Evolutionary conservation across 805 yeast genomes (phyloP).

Genomic region (Candida piceae): DNA sequence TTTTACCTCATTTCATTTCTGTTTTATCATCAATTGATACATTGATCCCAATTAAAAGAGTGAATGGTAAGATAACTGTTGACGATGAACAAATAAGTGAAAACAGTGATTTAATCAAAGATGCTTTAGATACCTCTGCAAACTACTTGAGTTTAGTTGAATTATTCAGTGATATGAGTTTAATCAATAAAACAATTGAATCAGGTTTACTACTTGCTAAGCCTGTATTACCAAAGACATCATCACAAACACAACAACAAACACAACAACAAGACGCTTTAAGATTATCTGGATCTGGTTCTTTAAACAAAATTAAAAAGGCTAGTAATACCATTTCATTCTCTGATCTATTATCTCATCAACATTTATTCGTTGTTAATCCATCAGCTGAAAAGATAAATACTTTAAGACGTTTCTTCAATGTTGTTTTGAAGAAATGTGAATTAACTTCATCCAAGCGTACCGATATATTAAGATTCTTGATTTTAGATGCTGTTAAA

Average conservation of each 20-base stretch:
- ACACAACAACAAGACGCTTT: conserved; percentile 6
- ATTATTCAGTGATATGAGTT: conserved; percentile 41
- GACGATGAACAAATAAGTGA: conserved; percentile 30
- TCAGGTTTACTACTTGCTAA: conserved; percentile 43
- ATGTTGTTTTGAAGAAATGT: conserved; percentile 40
- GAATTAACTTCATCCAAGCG: conserved; percentile 60
- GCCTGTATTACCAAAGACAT: conserved; percentile 28
- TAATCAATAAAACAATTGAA: conserved; percentile 53
- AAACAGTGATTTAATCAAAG: conserved; percentile 26
- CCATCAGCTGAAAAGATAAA: conserved; percentile 35
- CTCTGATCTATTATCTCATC: conserved; percentile 65
- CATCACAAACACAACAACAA: conserved; percentile 14
- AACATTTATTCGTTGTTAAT: conserved; percentile 45
- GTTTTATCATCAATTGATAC: conserved; percentile 53
- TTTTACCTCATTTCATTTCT: conserved; percentile 42
- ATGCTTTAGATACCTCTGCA: conserved; percentile 27
- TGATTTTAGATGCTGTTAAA: conserved; percentile 33
- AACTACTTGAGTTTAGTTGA: conserved; percentile 21
- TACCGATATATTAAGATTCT: conserved; percentile 48
- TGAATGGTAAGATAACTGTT: conserved; percentile 35
- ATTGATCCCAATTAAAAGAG: conserved; percentile 47
- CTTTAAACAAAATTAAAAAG: conserved; percentile 26
- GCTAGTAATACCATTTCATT: conserved; percentile 41
- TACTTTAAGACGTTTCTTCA: conserved; percentile 43
- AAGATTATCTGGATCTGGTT: background rate